Percentiles rank a stretch among this genome's conserved stretches.
These are phyloP conservation scores for Mycena amicta DNA, from an alignment of 768 basidiomycete genomes.

Conservation along the genomic window DNA sequence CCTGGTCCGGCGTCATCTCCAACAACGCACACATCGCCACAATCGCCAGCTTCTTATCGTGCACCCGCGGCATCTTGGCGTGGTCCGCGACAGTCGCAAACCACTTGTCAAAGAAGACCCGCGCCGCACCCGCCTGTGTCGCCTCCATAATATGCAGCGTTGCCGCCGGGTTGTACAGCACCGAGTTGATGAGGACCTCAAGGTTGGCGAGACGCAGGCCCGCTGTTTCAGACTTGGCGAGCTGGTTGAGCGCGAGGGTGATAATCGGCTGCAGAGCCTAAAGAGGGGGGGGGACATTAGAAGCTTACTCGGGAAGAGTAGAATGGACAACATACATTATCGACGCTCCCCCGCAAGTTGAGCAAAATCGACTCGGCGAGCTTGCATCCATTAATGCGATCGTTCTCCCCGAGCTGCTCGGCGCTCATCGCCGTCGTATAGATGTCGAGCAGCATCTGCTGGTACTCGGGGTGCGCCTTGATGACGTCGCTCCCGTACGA, in stretches of 20 bases:
- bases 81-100: constrained; percentile 70
- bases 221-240: constrained; percentile 64
- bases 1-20: constrained; percentile 59
- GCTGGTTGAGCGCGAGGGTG: constrained; percentile 55
- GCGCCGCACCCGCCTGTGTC: constrained; percentile 58
- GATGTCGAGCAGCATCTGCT: constrained; percentile 80
- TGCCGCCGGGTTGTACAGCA: constrained; percentile 82
- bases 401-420: constrained; percentile 78
- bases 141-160: constrained; percentile 76
- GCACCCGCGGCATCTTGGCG: constrained; percentile 74
- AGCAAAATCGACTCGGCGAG: constrained; percentile 81
- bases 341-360: constrained; percentile 74
- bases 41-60: constrained; percentile 87
- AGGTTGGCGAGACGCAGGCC: constrained; percentile 76
- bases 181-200: constrained; percentile 79
- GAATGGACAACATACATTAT: constrained; percentile 74
- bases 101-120: constrained; percentile 85
- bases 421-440: constrained; percentile 74
- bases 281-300: too few relatives aligned
- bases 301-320: too few relatives aligned
- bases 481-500: constrained; percentile 81
- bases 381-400: constrained; percentile 83
- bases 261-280: constrained; percentile 71
- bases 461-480: constrained; percentile 72
- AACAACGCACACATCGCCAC: constrained; percentile 76